Conservation (phyloP, 2,329 filamentous ascomycete genomes). For the Exserohilum turcica region DNA sequence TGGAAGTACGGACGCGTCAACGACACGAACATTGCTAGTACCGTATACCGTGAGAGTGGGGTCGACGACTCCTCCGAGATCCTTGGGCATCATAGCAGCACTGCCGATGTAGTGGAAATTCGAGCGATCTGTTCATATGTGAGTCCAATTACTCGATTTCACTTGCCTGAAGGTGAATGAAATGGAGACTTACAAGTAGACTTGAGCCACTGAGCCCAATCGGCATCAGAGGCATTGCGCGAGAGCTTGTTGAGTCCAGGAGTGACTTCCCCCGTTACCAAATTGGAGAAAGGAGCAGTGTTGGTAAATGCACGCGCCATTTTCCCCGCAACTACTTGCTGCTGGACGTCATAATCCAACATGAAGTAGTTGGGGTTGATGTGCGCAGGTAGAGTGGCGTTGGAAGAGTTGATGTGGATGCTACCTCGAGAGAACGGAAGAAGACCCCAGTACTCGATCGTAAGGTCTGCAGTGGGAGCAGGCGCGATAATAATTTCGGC, state of each 20-base stretch:
- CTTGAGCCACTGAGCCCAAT: neutral
- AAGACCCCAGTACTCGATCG: neutral
- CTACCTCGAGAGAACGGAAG: constrained; percentile 2
- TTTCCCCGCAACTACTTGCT: neutral
- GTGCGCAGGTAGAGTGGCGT: neutral
- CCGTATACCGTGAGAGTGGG: neutral
- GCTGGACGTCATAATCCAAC: neutral
- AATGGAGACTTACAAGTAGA: constrained; percentile 1
- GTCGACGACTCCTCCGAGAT: constrained; percentile 1
- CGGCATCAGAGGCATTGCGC: neutral
- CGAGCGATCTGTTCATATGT: neutral
- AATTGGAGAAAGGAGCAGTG: neutral
- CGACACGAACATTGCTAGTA: constrained; percentile 2
- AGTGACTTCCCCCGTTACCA: neutral
- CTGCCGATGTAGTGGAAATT: neutral
- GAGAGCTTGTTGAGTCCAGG: neutral
- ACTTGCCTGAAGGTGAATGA: neutral
- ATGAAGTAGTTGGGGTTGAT: constrained; percentile 4
- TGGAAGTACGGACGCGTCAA: neutral
- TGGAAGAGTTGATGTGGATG: constrained; percentile 1
- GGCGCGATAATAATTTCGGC: neutral
- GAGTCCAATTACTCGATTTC: neutral
- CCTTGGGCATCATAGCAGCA: neutral
- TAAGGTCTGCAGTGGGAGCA: neutral
- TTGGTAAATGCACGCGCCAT: neutral